These are phyloP conservation scores for Coelastrella sp. DNA, from an alignment of 139 green algal genomes.

Conservation along the genomic window DNA sequence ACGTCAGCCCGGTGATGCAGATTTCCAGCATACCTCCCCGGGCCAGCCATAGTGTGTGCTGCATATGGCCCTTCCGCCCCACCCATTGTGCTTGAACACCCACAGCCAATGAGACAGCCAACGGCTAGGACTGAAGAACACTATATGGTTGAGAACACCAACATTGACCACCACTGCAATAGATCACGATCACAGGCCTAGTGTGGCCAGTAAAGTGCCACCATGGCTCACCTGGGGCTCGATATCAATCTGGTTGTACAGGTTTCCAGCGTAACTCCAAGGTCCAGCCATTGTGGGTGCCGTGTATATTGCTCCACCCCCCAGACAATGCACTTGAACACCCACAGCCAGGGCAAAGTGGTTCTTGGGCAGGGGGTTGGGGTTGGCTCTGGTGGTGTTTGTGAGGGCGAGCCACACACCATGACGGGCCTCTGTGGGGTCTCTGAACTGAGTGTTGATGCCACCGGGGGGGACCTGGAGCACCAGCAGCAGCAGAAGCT, in stretches of 20 bases:
- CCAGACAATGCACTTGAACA: conserved; percentile 33
- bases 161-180: too few relatives aligned
- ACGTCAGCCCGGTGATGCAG: too few relatives aligned
- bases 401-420: conserved; percentile 24
- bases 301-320: conserved; percentile 40
- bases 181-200: too few relatives aligned
- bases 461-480: conserved; percentile 42
- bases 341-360: conserved; percentile 36
- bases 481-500: not conserved
- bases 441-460: conserved; percentile 48
- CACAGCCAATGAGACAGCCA: too few relatives aligned
- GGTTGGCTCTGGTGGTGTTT: not conserved
- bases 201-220: too few relatives aligned
- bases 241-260: conserved; percentile 38
- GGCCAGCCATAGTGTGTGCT: too few relatives aligned
- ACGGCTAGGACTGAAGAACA: too few relatives aligned
- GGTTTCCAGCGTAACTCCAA: conserved; percentile 19
- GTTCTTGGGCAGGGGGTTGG: not conserved
- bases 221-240: conserved; percentile 21
- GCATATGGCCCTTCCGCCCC: too few relatives aligned
- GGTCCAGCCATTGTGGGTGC: conserved; percentile 39
- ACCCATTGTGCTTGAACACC: too few relatives aligned
- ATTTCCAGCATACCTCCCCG: too few relatives aligned
- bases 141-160: too few relatives aligned
- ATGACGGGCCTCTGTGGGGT: conserved; percentile 34